Evolutionary conservation across 1,284 basidiomycete species (phyloP).

Genomic region (Melanopsichium pennsylvanicum): DNA sequence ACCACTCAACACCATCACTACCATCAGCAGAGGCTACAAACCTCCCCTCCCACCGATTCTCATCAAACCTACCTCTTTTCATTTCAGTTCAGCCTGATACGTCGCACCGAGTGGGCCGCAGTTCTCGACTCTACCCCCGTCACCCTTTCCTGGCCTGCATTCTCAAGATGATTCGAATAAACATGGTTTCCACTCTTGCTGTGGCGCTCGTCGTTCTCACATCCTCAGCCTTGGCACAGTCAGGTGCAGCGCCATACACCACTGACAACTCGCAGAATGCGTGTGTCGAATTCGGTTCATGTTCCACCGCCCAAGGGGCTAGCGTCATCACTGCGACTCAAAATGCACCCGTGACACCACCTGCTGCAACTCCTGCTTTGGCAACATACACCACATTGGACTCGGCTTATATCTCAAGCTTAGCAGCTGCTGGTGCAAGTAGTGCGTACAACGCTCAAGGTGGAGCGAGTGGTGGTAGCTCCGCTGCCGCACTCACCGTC

Average conservation of each 20-base stretch:
- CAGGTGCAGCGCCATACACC: conserved; percentile 16
- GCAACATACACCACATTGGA: conserved; percentile 27
- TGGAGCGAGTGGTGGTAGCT: conserved; percentile 2
- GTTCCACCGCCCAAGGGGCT: conserved; percentile 17
- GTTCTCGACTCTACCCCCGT: no score
- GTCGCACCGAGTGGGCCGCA: no score
- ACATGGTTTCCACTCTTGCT: neutral
- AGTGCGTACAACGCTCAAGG: conserved; percentile 12
- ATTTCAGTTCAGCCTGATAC: no score
- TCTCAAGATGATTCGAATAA: neutral
- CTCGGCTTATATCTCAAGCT: conserved; percentile 12
- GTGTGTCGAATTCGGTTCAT: conserved; percentile 33
- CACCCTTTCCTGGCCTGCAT: no score
- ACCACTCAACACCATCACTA: no score
- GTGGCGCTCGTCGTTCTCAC: neutral
- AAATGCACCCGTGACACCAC: conserved; percentile 28
- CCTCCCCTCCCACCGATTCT: no score
- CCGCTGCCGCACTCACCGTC: neutral
- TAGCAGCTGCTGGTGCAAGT: conserved; percentile 32
- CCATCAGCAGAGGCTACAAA: no score
- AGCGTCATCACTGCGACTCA: conserved; percentile 21
- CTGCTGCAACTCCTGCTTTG: conserved; percentile 28
- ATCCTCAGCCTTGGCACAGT: neutral
- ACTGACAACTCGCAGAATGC: conserved; percentile 31
- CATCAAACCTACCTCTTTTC: no score